Evolutionary conservation across 768 basidiomycete genomes (phyloP).

Genomic region (Erythrobasidium yunnanense): DNA sequence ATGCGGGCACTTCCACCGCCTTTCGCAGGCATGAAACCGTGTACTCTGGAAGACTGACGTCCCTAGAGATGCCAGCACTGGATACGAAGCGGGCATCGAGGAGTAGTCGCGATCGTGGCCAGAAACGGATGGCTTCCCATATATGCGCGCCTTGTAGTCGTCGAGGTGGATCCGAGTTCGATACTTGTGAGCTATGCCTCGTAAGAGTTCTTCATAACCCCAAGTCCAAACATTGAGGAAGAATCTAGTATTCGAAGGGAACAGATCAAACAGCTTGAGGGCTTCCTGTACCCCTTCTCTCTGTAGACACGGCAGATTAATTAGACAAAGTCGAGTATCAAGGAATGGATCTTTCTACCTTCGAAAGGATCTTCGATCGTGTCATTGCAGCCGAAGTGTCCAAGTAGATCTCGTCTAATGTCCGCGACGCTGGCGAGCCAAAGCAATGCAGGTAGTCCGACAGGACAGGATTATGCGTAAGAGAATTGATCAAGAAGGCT

Average conservation of each 20-base stretch:
- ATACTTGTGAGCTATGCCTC: conserved; percentile 60
- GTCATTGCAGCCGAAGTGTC: conserved; percentile 65
- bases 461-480: conserved; percentile 60
- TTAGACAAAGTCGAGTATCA: conserved; percentile 28
- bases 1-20: conserved; percentile 41
- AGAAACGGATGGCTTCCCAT: conserved; percentile 34
- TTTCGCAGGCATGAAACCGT: conserved; percentile 89
- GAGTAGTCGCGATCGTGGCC: conserved; percentile 50
- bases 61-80: conserved; percentile 23
- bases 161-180: conserved; percentile 75
- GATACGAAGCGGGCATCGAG: conserved; percentile 48
- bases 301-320: conserved; percentile 43
- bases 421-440: not conserved
- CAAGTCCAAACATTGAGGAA: conserved; percentile 91
- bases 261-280: conserved; percentile 57
- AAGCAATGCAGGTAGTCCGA: conserved; percentile 48
- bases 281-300: conserved; percentile 57
- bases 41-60: conserved; percentile 43
- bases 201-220: conserved; percentile 87
- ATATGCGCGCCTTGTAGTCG: conserved; percentile 69
- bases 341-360: conserved; percentile 46
- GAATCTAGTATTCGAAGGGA: conserved; percentile 59
- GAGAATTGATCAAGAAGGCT: conserved; percentile 59
- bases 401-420: conserved; percentile 52
- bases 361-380: conserved; percentile 50